Base-by-base conservation (phyloP, 2,329 filamentous ascomycete species). In the Cladophialophora carrionii region DNA sequence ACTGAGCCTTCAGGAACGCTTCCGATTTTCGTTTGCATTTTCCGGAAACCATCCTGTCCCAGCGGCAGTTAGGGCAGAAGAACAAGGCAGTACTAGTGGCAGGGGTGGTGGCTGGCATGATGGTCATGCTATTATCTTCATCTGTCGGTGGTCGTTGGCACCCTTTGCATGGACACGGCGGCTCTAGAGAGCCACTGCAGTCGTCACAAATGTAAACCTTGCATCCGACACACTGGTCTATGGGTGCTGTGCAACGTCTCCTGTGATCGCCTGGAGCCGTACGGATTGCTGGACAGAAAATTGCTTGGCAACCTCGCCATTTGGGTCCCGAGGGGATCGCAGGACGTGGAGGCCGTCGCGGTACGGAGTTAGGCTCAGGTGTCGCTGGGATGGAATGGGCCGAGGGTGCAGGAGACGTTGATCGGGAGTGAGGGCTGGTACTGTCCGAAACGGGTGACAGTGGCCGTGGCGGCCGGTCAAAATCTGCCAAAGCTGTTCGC, bases 251-350 rank as follows among this genome's bases (percentile, higher is more conserved):
- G 68, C 80, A 82, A 32, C 79, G 74, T 64, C 78, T 76, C 5
- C 80, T 78, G 62, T 80, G 78, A 65, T 82, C 80, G 10, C 79
- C 78, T 12, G 78, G 70, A 4, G 76, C 72, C 14, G 49, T 31
- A 46, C 79, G 77, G 59, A 75, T 77, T 41, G 76, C 74, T 0
- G 80, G 78, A 63, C 80, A 82, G 69, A 81, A 81, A 66, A 82
- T 80, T 8, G 80, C 79, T 62, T 79, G 78, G 66, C 80, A 82
- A 20, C 80, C 80, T 71, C 78, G 76, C 80, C 80, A 82, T 62
- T 72, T 76, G 7, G 74, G 74, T 6, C 72, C 68, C 41, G 60
- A 17, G 32, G 61, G 32, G 7, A 61, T 49, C 17, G 61, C 62
- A 29, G 63, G 61, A 22, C 31, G 51, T 43, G 41, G 14, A 10